Conservation (phyloP, 768 basidiomycete species). For the Auriculariales sp. region DNA sequence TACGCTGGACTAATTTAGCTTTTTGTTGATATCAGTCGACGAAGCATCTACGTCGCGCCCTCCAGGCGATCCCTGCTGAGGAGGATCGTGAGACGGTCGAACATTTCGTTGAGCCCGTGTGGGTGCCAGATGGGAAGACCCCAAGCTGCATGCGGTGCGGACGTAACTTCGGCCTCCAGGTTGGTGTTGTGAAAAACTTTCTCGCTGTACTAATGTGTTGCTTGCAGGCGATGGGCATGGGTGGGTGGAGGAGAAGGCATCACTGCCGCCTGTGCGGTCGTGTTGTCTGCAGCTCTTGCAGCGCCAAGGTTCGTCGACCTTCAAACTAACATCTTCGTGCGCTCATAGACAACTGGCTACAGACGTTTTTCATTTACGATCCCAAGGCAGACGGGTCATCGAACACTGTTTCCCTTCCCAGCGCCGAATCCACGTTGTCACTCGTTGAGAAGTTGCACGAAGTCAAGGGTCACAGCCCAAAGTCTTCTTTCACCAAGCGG, state of each 20-base stretch:
- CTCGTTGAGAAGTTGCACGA: no score
- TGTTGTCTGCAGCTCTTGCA: conserved; percentile 78
- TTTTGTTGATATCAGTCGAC: no score
- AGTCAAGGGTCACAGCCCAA: no score
- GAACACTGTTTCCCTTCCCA: no score
- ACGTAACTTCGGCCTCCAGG: conserved; percentile 55
- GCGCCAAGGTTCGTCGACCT: conserved; percentile 43
- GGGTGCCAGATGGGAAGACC: conserved; percentile 83
- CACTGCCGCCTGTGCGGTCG: conserved; percentile 78
- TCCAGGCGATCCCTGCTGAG: conserved; percentile 55
- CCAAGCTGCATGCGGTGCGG: conserved; percentile 77
- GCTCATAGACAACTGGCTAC: conserved; percentile 1
- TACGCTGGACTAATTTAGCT: no score
- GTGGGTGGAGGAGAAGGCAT: conserved; percentile 43
- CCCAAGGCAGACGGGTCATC: conserved; percentile 9
- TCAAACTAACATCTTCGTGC: neutral
- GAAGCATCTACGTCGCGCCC: conserved; percentile 53
- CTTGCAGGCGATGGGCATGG: no score
- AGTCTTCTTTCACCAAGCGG: no score
- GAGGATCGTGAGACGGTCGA: conserved; percentile 33
- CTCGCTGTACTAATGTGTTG: no score
- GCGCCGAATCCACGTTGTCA: no score
- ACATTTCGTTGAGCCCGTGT: conserved; percentile 80
- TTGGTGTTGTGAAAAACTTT: no score
- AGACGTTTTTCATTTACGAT: conserved; percentile 80